Conservation (phyloP, 306 rosid genomes). For the Clitoria ternatea region DNA sequence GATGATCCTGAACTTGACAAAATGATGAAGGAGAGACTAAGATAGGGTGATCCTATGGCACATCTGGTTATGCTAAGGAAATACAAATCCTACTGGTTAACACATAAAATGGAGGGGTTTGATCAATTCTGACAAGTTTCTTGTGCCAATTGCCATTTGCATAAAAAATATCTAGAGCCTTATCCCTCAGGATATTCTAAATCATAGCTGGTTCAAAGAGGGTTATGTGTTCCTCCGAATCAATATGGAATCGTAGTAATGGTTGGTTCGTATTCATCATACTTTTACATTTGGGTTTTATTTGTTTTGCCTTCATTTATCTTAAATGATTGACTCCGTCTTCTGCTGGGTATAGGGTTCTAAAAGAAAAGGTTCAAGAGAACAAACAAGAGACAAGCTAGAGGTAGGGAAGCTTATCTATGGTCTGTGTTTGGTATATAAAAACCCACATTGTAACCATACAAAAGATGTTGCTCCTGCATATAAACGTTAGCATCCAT, state of each 20-base stretch:
- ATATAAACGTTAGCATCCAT: not conserved
- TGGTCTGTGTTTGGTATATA: constrained; percentile 94
- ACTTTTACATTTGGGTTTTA: not conserved
- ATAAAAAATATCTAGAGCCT: constrained; percentile 59
- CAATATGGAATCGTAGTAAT: constrained; percentile 75
- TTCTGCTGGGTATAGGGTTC: constrained; percentile 42
- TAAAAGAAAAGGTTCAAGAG: constrained; percentile 73
- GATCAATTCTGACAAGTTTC: constrained; percentile 24
- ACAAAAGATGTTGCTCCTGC: not conserved
- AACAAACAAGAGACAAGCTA: constrained; percentile 68
- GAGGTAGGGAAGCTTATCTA: constrained; percentile 77
- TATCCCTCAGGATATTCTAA: constrained; percentile 80
- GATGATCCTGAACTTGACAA: constrained; percentile 89
- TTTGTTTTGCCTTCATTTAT: not conserved
- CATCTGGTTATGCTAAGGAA: constrained; percentile 77
- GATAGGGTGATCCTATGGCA: constrained; percentile 99
- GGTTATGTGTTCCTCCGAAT: constrained; percentile 71
- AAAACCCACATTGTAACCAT: not conserved
- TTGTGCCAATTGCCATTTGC: constrained; percentile 28
- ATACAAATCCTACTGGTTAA: not conserved
- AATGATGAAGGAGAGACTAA: constrained; percentile 56
- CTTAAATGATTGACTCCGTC: constrained; percentile 8
- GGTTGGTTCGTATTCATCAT: constrained; percentile 50
- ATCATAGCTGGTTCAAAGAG: constrained; percentile 85
- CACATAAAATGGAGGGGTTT: not conserved